Evolutionary conservation across 2,329 filamentous ascomycete species (phyloP).

Genomic region (Ophiostoma ips): DNA sequence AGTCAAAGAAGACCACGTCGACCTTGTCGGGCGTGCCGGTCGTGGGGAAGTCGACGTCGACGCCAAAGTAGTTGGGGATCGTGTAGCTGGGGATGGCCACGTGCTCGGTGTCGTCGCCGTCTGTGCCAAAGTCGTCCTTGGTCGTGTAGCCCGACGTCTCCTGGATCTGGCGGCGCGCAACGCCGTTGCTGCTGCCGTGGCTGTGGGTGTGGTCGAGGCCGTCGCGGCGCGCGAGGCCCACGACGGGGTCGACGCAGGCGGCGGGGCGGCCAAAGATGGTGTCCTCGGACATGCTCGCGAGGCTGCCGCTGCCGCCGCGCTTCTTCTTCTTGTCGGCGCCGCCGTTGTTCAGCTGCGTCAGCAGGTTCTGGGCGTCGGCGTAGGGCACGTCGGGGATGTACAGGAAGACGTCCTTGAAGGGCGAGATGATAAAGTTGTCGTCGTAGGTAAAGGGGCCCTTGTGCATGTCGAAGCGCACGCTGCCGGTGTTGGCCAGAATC

Average conservation of each 20-base stretch:
- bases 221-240: slow-evolving; percentile 4
- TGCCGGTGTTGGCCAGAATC: slow-evolving; percentile 46
- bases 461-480: slow-evolving; percentile 46
- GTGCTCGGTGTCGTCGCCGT: slow-evolving; percentile 42
- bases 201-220: background rate
- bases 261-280: slow-evolving; percentile 24
- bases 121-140: slow-evolving; percentile 40
- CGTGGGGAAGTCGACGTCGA: slow-evolving; percentile 31
- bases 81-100: slow-evolving; percentile 30
- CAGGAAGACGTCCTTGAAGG: slow-evolving; percentile 38
- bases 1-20: slow-evolving; percentile 41
- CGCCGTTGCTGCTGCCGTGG: slow-evolving; percentile 21
- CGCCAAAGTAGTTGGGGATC: slow-evolving; percentile 36
- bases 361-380: slow-evolving; percentile 24
- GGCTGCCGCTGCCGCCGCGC: slow-evolving; percentile 16
- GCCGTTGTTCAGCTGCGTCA: slow-evolving; percentile 27
- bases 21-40: slow-evolving; percentile 30
- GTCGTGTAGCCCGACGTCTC: slow-evolving; percentile 39
- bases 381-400: slow-evolving; percentile 40
- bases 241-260: slow-evolving; percentile 31
- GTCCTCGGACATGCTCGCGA: slow-evolving; percentile 21
- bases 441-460: slow-evolving; percentile 47
- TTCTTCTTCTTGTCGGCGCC: slow-evolving; percentile 21
- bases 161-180: slow-evolving; percentile 33
- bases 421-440: slow-evolving; percentile 39